Conservation (phyloP, 2,329 filamentous ascomycete genomes). For the Pseudogymnoascus sp. region DNA sequence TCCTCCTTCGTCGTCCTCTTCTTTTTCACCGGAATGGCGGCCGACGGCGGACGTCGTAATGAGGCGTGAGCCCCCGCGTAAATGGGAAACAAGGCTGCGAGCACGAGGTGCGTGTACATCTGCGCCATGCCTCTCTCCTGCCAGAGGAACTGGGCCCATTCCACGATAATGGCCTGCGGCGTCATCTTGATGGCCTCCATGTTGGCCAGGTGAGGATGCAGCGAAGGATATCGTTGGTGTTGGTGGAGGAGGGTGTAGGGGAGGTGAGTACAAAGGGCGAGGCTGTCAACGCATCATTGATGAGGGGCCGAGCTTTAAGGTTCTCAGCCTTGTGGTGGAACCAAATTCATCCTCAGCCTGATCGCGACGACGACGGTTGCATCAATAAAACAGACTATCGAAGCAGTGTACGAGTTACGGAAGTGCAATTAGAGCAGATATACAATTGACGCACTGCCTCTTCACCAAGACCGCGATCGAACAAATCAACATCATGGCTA, state of each 20-base stretch:
- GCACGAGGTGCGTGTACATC: slow-evolving; percentile 43
- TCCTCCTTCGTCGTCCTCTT: slow-evolving; percentile 29
- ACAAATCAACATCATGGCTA: slow-evolving; percentile 50
- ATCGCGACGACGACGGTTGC: background rate
- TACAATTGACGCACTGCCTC: background rate
- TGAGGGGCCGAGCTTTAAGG: background rate
- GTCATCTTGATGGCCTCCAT: slow-evolving; percentile 18
- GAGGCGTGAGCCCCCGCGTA: slow-evolving; percentile 80
- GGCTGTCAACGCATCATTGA: background rate
- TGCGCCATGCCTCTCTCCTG: slow-evolving; percentile 19
- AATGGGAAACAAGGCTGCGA: slow-evolving; percentile 72
- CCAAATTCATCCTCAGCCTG: slow-evolving; percentile 10
- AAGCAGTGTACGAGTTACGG: background rate
- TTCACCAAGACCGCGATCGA: background rate
- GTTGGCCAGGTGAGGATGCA: background rate
- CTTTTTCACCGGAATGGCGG: slow-evolving; percentile 46
- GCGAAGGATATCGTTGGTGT: background rate
- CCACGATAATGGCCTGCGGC: slow-evolving; percentile 20
- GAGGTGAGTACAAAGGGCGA: background rate
- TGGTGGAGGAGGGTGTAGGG: background rate
- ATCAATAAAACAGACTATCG: background rate
- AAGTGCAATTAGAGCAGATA: background rate
- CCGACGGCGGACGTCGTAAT: slow-evolving; percentile 73
- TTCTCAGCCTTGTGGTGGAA: slow-evolving; percentile 8
- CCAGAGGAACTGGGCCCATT: background rate